Conservation (phyloP, 2,329 filamentous ascomycete genomes). For the Cladosporium austrohemisphaericum region DNA sequence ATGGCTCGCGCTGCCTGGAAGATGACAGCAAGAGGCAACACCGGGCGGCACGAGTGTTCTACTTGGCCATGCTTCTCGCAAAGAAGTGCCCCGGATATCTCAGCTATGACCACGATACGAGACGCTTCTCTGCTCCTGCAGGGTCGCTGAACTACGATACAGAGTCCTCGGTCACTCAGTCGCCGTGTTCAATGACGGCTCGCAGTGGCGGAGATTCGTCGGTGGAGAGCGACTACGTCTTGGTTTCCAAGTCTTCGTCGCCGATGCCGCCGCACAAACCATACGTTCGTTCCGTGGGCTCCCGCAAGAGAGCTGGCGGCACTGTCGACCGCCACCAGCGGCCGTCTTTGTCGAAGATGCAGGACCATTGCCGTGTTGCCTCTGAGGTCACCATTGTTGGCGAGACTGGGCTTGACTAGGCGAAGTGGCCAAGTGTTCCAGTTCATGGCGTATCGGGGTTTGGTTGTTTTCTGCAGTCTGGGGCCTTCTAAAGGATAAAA, state of each 20-base stretch:
- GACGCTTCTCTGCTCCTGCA: conserved; percentile 2
- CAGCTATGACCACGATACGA: conserved; percentile 9
- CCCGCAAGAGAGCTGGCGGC: not conserved
- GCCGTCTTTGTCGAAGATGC: not conserved
- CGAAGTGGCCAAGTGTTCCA: no score
- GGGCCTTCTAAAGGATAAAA: no score
- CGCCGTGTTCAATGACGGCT: not conserved
- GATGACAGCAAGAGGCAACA: conserved; percentile 53
- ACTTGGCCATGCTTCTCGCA: conserved; percentile 11
- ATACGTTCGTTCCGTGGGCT: not conserved
- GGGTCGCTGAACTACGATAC: not conserved
- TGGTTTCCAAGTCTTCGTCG: not conserved
- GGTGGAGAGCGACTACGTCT: conserved; percentile 11
- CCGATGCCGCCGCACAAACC: not conserved
- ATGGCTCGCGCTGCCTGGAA: conserved; percentile 61
- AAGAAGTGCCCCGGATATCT: conserved; percentile 7
- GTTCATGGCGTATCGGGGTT: no score
- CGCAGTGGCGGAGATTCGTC: not conserved
- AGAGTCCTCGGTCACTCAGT: conserved; percentile 2
- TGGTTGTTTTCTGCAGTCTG: no score
- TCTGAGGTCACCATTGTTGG: no score
- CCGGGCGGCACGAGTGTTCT: conserved; percentile 21
- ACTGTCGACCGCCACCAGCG: not conserved
- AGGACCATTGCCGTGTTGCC: no score
- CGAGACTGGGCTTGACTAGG: no score